Base-by-base conservation (phyloP, 2,329 filamentous ascomycete genomes). In the Macrophomina phaseolina region DNA sequence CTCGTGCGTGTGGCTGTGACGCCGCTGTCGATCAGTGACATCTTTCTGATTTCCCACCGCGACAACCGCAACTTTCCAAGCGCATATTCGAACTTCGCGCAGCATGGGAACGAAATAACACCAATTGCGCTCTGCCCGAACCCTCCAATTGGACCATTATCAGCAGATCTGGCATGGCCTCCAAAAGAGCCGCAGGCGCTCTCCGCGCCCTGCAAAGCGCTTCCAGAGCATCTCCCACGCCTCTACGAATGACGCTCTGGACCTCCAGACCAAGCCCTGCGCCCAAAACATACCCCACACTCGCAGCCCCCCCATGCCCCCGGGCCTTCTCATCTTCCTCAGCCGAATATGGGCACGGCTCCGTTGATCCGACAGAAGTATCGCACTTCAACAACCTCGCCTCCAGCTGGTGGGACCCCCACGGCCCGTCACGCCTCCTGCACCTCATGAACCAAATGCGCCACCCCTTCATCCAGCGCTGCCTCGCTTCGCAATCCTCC, bases 361-460 rank as follows among this genome's bases (percentile, higher is more conserved):
- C 77, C 23, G 76, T 99, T 80, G 96, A 96, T 74, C 87, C 91
- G 64, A 87, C 90, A 71, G 94, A 99, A 82, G 88, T 99, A 70
- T 91, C 91, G 18, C 95, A 99, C 83, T 99, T 99, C 86, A 93
- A 93, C 75, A 89, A 89, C 69, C 92, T 99, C 74, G 95, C 95
- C 70, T 92, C 91, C 71, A 90, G 90, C 73, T 99, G 95, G 95
- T 99, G 95, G 95, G 94, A 98, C 80, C 92, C 94, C 1, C 89
- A 97, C 76, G 95, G 95, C 62, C 90, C 94, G 6, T 97, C 93
- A 4, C 89, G 94, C 46, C 89, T 97, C 67, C 88, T 99, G 2
- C 95, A 99, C 80, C 90, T 97, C 71, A 98, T 99, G 94, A 98
- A 99, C 81, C 95, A 95, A 1, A 87, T 97, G 53, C 93, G 95